phyloP scores from a whole-genome alignment of 495 filamentous ascomycete species.

The Evernia prunastri region DNA sequence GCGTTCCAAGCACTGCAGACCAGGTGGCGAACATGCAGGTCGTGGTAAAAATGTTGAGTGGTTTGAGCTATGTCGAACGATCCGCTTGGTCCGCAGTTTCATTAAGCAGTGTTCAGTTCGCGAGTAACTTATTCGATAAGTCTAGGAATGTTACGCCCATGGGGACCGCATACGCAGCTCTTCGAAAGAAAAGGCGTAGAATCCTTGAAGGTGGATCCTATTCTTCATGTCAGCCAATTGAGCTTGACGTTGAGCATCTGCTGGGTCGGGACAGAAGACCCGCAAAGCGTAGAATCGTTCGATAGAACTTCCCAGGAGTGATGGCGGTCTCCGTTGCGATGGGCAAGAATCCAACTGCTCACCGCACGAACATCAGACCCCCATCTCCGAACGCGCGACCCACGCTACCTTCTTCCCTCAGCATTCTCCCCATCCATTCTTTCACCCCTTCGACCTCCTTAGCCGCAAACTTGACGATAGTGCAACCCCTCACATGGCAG shows the following conservation, averaged over 20 bases:
- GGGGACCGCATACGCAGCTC: neutral
- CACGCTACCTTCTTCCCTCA: conserved; percentile 53
- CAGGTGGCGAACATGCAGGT: neutral
- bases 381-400: conserved; percentile 56
- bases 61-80: neutral
- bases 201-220: neutral
- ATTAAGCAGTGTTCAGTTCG: neutral
- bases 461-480: conserved; percentile 74
- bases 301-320: neutral
- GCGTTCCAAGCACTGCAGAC: neutral
- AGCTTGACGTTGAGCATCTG: neutral
- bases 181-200: neutral
- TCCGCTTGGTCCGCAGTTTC: neutral
- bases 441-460: conserved; percentile 55
- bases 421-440: conserved; percentile 51
- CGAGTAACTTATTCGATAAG: neutral
- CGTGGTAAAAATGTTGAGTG: neutral
- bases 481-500: conserved; percentile 18
- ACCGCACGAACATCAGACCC: conserved; percentile 53
- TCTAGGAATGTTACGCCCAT: neutral
- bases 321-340: neutral
- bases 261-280: neutral
- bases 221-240: neutral
- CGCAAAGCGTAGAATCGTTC: neutral
- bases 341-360: neutral